These are phyloP conservation scores for Penicillium aurantiogriseum DNA, from an alignment of 2,329 filamentous ascomycete species.

Conservation along the genomic window DNA sequence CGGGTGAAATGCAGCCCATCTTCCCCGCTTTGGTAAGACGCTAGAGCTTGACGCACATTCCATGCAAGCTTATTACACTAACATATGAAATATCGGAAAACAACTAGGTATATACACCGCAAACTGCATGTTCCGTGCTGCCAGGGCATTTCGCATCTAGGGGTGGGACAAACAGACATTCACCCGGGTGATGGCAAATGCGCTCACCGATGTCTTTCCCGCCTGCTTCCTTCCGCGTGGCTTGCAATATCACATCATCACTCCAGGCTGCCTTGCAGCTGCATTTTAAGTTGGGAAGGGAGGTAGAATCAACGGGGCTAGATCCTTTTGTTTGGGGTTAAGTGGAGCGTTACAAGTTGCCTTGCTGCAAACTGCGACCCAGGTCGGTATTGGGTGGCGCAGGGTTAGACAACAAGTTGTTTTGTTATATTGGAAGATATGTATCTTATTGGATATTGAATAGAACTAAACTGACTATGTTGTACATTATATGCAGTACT, in stretches of 20 bases:
- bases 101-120: background rate
- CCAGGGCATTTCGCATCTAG: background rate
- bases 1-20: background rate
- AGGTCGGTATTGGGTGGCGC: background rate
- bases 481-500: background rate
- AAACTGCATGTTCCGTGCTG: background rate
- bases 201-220: background rate
- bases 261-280: slow-evolving; percentile 1
- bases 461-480: background rate
- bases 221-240: background rate
- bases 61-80: background rate
- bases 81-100: background rate
- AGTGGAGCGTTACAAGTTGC: background rate
- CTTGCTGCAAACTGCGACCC: background rate
- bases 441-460: background rate
- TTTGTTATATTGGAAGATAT: background rate
- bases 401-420: background rate
- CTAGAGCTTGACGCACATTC: background rate
- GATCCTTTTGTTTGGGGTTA: background rate
- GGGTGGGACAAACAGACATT: background rate
- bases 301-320: background rate
- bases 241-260: slow-evolving; percentile 1
- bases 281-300: background rate
- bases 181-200: background rate
- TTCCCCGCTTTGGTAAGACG: background rate